Evolutionary conservation across 225 moss, liverwort and hornwort species (phyloP).

Genomic region (Lunularia cruciata): DNA sequence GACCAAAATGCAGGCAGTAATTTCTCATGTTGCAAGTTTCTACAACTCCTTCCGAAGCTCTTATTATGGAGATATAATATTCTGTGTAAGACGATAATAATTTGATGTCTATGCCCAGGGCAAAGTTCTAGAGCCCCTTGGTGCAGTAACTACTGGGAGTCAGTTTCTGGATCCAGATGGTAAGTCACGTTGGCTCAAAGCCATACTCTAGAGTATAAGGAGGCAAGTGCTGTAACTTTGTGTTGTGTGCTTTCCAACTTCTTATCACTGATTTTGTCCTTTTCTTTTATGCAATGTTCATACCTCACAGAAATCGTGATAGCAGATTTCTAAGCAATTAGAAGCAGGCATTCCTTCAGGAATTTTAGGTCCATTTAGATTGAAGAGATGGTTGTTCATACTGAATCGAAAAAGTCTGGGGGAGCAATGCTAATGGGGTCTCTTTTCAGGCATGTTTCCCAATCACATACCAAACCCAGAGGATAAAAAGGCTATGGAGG

Average conservation of each 20-base stretch:
- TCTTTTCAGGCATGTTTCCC: slow-evolving; percentile 81
- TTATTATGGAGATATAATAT: no score
- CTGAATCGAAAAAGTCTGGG: no score
- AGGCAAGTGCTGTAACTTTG: background rate
- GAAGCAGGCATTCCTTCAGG: no score
- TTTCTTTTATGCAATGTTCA: background rate
- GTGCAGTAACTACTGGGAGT: slow-evolving; percentile 85
- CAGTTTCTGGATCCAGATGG: slow-evolving; percentile 96
- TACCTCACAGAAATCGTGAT: no score
- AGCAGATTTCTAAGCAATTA: no score
- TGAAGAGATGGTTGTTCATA: no score
- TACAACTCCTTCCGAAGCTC: no score
- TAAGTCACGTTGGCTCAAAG: slow-evolving; percentile 28
- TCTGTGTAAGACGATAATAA: no score
- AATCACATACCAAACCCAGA: slow-evolving; percentile 97
- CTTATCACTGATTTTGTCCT: background rate
- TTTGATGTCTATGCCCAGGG: slow-evolving; percentile 49
- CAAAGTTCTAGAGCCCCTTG: slow-evolving; percentile 74
- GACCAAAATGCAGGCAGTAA: no score
- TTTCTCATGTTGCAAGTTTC: no score
- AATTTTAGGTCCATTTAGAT: no score
- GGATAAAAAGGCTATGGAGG: slow-evolving; percentile 81
- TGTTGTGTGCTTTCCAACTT: background rate
- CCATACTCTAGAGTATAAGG: background rate
- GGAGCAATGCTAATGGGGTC: background rate